Conservation (phyloP, 345 rosid species). For the Eucalyptus cladocalyx region DNA sequence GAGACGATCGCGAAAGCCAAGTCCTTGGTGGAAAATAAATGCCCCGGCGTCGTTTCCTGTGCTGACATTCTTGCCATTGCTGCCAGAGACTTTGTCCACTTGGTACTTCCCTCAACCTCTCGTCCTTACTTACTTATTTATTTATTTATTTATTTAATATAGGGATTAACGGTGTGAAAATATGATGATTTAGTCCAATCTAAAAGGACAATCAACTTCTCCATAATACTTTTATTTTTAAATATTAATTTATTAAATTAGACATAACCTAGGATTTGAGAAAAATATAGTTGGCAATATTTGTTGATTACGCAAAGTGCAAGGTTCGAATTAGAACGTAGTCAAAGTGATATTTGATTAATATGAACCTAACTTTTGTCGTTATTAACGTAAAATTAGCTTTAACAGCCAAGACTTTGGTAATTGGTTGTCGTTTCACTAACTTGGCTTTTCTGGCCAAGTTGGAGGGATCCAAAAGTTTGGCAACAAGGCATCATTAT, state of each 20-base stretch:
- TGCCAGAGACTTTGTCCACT: slow-evolving; percentile 67
- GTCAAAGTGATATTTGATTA: not conserved
- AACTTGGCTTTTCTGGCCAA: not conserved
- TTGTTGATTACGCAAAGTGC: not conserved
- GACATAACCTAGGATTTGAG: not conserved
- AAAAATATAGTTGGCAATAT: not conserved
- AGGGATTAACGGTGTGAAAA: not conserved
- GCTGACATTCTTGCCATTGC: slow-evolving; percentile 84
- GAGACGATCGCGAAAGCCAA: slow-evolving; percentile 50
- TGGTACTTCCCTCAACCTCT: slow-evolving; percentile 13
- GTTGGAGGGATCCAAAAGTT: not conserved
- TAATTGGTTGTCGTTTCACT: not conserved
- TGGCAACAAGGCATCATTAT: not conserved
- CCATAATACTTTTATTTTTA: not conserved
- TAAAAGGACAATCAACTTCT: not conserved
- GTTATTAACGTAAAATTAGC: not conserved
- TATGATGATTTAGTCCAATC: not conserved
- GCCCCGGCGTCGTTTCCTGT: slow-evolving; percentile 81
- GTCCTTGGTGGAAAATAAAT: slow-evolving; percentile 60
- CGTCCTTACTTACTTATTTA: too few species aligned
- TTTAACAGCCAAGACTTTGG: not conserved
- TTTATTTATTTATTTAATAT: not conserved
- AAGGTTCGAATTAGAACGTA: not conserved
- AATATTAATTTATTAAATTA: not conserved
- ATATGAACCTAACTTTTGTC: not conserved